A percentile compares a stretch with the other conserved stretches of the same genome.
Evolutionary conservation across 1,284 basidiomycete species (phyloP).

Genomic region (Coniferiporia weirii): DNA sequence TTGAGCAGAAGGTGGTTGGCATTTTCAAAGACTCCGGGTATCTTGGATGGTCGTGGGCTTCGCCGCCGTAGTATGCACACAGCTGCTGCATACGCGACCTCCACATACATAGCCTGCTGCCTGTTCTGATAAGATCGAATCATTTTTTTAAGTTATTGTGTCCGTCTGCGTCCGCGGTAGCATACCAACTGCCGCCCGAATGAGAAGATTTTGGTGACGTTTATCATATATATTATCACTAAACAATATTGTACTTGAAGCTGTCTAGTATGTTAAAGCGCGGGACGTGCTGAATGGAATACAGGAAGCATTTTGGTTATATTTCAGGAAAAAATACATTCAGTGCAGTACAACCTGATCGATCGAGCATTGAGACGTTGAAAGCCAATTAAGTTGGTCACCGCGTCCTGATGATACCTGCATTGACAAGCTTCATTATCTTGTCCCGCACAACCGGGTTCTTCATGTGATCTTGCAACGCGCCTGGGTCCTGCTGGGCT

Average conservation of each 20-base stretch:
- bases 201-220: too few species aligned
- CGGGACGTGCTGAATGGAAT: neutral
- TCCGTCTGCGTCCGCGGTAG: too few species aligned
- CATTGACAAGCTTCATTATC: slow-evolving; percentile 90
- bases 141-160: too few species aligned
- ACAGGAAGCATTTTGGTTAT: neutral
- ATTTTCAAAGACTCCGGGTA: slow-evolving; percentile 48
- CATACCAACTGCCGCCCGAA: too few species aligned
- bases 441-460: slow-evolving; percentile 82
- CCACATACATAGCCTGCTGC: too few species aligned
- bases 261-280: too few species aligned
- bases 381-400: slow-evolving; percentile 30
- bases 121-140: too few species aligned
- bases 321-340: neutral
- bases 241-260: too few species aligned
- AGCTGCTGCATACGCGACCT: neutral
- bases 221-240: too few species aligned
- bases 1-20: slow-evolving; percentile 44
- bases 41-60: slow-evolving; percentile 63
- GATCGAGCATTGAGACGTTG: neutral
- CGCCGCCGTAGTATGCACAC: slow-evolving; percentile 19
- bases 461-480: slow-evolving; percentile 96
- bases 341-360: too few species aligned
- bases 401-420: slow-evolving; percentile 84
- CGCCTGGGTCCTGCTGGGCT: slow-evolving; percentile 85